Conservation (phyloP, 2,329 filamentous ascomycete genomes). For the Venturia carpophila region DNA sequence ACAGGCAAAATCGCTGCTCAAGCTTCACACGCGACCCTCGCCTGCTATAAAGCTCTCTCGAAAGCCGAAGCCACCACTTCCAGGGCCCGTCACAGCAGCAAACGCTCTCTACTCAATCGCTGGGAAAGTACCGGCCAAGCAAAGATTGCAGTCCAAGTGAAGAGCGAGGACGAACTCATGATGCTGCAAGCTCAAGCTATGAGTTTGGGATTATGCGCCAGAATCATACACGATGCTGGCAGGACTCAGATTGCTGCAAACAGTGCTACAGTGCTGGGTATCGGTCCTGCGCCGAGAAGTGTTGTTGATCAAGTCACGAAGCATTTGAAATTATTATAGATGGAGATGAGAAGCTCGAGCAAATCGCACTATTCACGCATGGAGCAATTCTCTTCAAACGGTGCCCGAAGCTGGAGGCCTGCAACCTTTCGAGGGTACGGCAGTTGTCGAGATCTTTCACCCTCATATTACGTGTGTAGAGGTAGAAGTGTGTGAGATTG, state of each 20-base stretch:
- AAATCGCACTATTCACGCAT: not conserved
- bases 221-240: slow-evolving; percentile 91
- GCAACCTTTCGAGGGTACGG: not conserved
- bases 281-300: slow-evolving; percentile 66
- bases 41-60: slow-evolving; percentile 84
- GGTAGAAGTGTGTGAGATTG: not conserved
- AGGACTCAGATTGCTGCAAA: slow-evolving; percentile 93
- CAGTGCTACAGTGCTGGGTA: slow-evolving; percentile 83
- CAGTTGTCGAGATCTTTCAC: not conserved
- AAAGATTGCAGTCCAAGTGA: slow-evolving; percentile 87
- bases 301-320: slow-evolving; percentile 82
- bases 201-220: slow-evolving; percentile 75
- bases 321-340: slow-evolving; percentile 69
- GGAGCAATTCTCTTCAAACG: not conserved
- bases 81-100: not conserved
- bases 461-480: not conserved
- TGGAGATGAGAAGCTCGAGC: not conserved
- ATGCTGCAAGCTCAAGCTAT: slow-evolving; percentile 72
- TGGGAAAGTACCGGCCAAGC: slow-evolving; percentile 86
- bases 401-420: not conserved
- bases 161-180: slow-evolving; percentile 63
- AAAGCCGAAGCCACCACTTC: slow-evolving; percentile 37
- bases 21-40: slow-evolving; percentile 89
- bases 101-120: slow-evolving; percentile 56
- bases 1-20: slow-evolving; percentile 95